Conservation (phyloP, 352 stramenopile genomes). For the Globisporangium cylindrosporum region DNA sequence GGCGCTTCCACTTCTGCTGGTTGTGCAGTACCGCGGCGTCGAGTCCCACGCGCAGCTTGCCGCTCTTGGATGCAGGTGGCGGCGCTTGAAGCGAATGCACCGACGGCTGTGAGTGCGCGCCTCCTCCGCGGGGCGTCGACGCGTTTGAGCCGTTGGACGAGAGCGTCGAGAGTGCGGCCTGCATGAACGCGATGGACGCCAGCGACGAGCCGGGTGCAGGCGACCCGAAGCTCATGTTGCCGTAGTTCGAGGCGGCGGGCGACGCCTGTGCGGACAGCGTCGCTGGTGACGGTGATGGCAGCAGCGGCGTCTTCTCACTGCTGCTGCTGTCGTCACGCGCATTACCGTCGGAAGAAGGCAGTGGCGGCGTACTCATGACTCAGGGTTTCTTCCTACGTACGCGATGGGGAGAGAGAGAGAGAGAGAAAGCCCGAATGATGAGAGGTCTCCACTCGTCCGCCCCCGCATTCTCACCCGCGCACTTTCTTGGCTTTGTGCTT, state of each 20-base stretch:
- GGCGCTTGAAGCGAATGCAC: not conserved
- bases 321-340: slow-evolving; percentile 5
- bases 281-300: not conserved
- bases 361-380: not conserved
- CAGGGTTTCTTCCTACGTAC: not conserved
- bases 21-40: slow-evolving; percentile 69
- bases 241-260: not conserved
- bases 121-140: slow-evolving; percentile 7
- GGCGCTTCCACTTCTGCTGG: slow-evolving; percentile 81
- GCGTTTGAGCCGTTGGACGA: slow-evolving; percentile 10
- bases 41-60: slow-evolving; percentile 48
- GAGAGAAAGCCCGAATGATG: not conserved
- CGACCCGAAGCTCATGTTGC: not conserved
- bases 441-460: not conserved
- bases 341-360: not conserved
- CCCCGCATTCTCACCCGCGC: too few species aligned
- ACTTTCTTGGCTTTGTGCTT: too few species aligned
- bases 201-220: slow-evolving; percentile 2
- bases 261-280: not conserved
- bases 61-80: not conserved
- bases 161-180: slow-evolving; percentile 11
- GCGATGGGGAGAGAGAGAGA: not conserved
- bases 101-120: too few species aligned
- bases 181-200: slow-evolving; percentile 8
- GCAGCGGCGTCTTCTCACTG: slow-evolving; percentile 38